Conservation (phyloP, 805 yeast species). For the Brettanomyces sp. region DNA sequence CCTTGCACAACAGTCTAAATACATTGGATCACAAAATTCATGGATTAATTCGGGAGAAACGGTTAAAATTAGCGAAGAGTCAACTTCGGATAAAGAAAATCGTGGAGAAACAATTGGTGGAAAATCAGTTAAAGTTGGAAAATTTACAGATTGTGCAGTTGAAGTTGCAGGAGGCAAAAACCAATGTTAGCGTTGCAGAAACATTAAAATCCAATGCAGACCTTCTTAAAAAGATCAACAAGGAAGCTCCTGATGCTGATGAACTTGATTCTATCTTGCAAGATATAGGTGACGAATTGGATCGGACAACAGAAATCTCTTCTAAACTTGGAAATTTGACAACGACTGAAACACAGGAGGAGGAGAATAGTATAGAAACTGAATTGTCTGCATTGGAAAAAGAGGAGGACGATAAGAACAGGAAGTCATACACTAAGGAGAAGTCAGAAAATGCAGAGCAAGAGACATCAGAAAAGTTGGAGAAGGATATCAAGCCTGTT, state of each 20-base stretch:
- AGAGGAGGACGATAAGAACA: slow-evolving; percentile 2
- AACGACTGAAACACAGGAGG: slow-evolving; percentile 2
- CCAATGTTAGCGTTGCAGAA: slow-evolving; percentile 12
- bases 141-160: slow-evolving; percentile 14
- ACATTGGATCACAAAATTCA: slow-evolving; percentile 5
- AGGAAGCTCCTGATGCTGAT: slow-evolving; percentile 8
- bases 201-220: slow-evolving; percentile 18
- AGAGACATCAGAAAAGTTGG: neutral
- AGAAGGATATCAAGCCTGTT: neutral
- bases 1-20: slow-evolving; percentile 7
- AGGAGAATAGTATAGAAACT: slow-evolving; percentile 17
- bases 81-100: slow-evolving; percentile 16
- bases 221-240: slow-evolving; percentile 17
- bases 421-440: neutral
- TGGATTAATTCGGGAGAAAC: slow-evolving; percentile 10
- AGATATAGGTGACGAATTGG: slow-evolving; percentile 10
- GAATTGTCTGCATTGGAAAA: slow-evolving; percentile 11
- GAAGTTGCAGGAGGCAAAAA: slow-evolving; percentile 21
- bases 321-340: slow-evolving; percentile 7
- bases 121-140: slow-evolving; percentile 13
- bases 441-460: neutral
- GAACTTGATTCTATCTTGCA: slow-evolving; percentile 16
- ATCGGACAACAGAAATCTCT: slow-evolving; percentile 12
- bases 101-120: slow-evolving; percentile 13
- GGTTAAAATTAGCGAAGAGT: slow-evolving; percentile 13